Evolutionary conservation across 2,329 filamentous ascomycete species (phyloP).

Genomic region (Ophiosphaerella korrae): DNA sequence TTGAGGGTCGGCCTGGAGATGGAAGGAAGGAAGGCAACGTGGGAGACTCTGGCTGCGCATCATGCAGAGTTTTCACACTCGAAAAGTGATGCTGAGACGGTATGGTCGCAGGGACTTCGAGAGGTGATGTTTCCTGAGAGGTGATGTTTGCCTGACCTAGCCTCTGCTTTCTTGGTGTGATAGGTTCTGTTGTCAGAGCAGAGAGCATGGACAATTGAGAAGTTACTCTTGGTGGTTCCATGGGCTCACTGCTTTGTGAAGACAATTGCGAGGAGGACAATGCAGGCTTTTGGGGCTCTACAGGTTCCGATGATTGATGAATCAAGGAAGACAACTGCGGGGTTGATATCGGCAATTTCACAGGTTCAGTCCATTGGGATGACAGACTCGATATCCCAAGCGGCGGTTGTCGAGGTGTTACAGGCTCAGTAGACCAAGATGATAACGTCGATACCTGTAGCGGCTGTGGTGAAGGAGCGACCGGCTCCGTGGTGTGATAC

Average conservation of each 20-base stretch:
- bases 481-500: constrained; percentile 23
- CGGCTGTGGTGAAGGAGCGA: constrained; percentile 15
- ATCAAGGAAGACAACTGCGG: constrained; percentile 15
- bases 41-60: constrained; percentile 43
- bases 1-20: constrained; percentile 38
- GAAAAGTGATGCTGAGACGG: constrained; percentile 27
- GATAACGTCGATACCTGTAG: constrained; percentile 29
- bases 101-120: constrained; percentile 12
- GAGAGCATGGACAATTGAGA: constrained; percentile 25
- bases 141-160: constrained; percentile 27
- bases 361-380: constrained; percentile 31
- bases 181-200: constrained; percentile 32
- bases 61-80: constrained; percentile 34
- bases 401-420: constrained; percentile 12
- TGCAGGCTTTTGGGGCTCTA: constrained; percentile 14
- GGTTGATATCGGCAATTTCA: constrained; percentile 7
- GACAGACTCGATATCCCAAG: constrained; percentile 26
- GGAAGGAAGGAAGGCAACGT: constrained; percentile 40
- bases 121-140: constrained; percentile 37
- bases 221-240: constrained; percentile 16
- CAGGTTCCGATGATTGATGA: constrained; percentile 32
- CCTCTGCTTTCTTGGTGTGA: constrained; percentile 22
- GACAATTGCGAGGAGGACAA: constrained; percentile 23
- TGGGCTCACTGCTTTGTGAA: constrained; percentile 26
- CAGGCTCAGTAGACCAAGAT: constrained; percentile 32